Base-by-base conservation (phyloP, 495 filamentous ascomycete species). In the Choiromyces venosus region DNA sequence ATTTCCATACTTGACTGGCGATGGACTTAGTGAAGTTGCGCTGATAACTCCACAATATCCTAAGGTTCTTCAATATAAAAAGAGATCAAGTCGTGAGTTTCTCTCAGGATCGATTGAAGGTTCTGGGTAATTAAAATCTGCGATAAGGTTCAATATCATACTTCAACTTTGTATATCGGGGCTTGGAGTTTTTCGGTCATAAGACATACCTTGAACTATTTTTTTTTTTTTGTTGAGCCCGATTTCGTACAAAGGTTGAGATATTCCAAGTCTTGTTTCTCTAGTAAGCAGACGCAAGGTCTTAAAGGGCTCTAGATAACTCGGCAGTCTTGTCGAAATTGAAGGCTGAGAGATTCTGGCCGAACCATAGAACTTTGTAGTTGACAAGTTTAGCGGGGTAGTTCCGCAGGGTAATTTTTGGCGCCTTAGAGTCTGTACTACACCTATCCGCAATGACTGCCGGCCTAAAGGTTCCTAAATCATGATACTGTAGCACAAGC, bases 1-100 rank as follows among this genome's bases (percentile, higher is more conserved):
- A 86, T 82, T 74, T 86, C 84, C 80, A 86, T 74, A 66, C 37
- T 38, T 40, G 56, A 36, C 52, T 21, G 14, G n/a, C 52, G 52
- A 29, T 29, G 29, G 19, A 61, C 29, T 25, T 16, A 61, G 52
- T 61, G 52, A 61, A 61, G n/a, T 8, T 61, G 52, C n/a, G 52
- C 29, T 10, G 52, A 16, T 16, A 25, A 16, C 52, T 29, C n/a
- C n/a, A 61, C n/a, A 61, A 29, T 29, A 29, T 29, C 2, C n/a
- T 29, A 29, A 9, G 9, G 52, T 25, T 61, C n/a, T 29, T 10
- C 9, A 16, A 61, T 29, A 1, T 19, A 52, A 9, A 61, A 61
- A 12, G 9, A 29, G n/a, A 29, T 29, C n/a, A 29, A 61, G 25
- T 61, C 4, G 25, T 1, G n/a, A 61, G 52, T 29, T 61, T 12